phyloP scores from a whole-genome alignment of 768 basidiomycete species.

The Dictyophora rubrovolvata region DNA sequence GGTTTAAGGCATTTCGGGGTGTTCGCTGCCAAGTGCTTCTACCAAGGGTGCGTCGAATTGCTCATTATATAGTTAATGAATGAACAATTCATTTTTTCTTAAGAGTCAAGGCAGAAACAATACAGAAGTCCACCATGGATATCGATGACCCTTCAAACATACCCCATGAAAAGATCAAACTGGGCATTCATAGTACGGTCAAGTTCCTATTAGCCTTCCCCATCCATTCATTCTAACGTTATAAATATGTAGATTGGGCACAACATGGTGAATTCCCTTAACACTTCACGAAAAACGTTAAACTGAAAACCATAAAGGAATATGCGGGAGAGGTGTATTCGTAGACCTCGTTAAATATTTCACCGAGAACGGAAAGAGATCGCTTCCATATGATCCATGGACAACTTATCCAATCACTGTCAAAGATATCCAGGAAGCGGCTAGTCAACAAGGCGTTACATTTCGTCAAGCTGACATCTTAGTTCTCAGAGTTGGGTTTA shows the following conservation, averaged over 20 bases:
- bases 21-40: constrained; percentile 6
- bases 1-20: constrained; percentile 52
- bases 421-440: constrained; percentile 48
- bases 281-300: not conserved
- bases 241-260: constrained; percentile 46
- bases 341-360: constrained; percentile 52
- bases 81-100: not conserved
- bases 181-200: constrained; percentile 61
- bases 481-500: constrained; percentile 52
- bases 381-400: constrained; percentile 58
- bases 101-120: not conserved
- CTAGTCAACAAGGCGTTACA: constrained; percentile 44
- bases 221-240: not conserved
- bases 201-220: constrained; percentile 2
- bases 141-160: constrained; percentile 40
- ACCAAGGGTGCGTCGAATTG: not conserved
- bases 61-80: not conserved
- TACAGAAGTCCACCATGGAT: constrained; percentile 17
- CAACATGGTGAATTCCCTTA: constrained; percentile 29
- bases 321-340: constrained; percentile 58
- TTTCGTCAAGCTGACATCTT: constrained; percentile 54
- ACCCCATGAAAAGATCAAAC: constrained; percentile 35
- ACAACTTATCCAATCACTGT: constrained; percentile 40
- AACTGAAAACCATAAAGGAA: constrained; percentile 20
- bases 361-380: constrained; percentile 23